Evolutionary conservation across 2,329 filamentous ascomycete species (phyloP).

Genomic region (Trichoderma gracile): DNA sequence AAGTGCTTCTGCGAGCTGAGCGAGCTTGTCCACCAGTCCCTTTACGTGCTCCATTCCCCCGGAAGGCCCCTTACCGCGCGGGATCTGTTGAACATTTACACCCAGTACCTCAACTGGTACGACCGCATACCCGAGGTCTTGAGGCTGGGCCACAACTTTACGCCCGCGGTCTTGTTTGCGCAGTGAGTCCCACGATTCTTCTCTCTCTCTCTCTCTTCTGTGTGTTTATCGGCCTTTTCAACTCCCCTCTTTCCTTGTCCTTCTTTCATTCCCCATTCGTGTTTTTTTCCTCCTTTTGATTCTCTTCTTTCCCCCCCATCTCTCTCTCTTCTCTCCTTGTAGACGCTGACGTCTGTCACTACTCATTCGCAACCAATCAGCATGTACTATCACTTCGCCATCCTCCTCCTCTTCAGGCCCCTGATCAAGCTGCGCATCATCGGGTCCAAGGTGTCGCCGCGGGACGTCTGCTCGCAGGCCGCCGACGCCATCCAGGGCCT

Average conservation of each 20-base stretch:
- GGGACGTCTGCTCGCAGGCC: slow-evolving; percentile 65
- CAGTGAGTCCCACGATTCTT: slow-evolving; percentile 56
- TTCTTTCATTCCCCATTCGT: neutral
- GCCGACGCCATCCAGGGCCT: slow-evolving; percentile 61
- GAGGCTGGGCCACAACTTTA: slow-evolving; percentile 66
- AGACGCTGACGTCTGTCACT: neutral
- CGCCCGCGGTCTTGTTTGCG: slow-evolving; percentile 70
- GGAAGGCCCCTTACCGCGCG: slow-evolving; percentile 64
- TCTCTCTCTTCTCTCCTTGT: neutral
- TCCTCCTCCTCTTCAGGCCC: slow-evolving; percentile 72
- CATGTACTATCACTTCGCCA: slow-evolving; percentile 71
- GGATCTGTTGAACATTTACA: slow-evolving; percentile 64
- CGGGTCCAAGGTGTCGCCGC: slow-evolving; percentile 62
- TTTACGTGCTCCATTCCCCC: slow-evolving; percentile 72
- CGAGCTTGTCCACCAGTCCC: slow-evolving; percentile 70
- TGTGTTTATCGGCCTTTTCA: too few species aligned
- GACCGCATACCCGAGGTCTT: slow-evolving; percentile 64
- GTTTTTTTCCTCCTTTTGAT: neutral
- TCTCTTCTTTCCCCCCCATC: neutral
- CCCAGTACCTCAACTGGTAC: slow-evolving; percentile 72
- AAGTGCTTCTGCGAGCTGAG: slow-evolving; percentile 71
- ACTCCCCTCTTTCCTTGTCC: too few species aligned
- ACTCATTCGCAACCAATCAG: slow-evolving; percentile 38
- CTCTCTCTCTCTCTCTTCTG: neutral
- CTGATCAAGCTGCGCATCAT: slow-evolving; percentile 66